phyloP scores from a whole-genome alignment of 2,329 filamentous ascomycete genomes.

The Dothistroma septosporum region DNA sequence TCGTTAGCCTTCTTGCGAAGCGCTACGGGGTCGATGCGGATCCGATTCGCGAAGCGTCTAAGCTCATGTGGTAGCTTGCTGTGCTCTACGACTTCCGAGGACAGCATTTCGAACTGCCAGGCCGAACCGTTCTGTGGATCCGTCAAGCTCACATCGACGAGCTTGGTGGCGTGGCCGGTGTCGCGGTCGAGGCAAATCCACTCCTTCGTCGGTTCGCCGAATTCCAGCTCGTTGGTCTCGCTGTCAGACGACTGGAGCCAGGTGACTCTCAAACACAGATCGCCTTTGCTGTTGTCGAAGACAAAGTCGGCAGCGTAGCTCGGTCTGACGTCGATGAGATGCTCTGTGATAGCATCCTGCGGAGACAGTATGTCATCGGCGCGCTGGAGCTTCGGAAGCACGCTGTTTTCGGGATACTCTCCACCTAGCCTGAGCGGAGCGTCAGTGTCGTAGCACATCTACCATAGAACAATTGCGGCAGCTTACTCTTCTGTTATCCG shows the following conservation, averaged over 20 bases:
- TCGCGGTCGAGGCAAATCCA: conserved; percentile 31
- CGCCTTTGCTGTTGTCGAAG: conserved; percentile 24
- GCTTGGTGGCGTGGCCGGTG: conserved; percentile 14
- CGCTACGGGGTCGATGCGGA: conserved; percentile 18
- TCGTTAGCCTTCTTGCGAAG: conserved; percentile 8
- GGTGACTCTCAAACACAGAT: conserved; percentile 25
- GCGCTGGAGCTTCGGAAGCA: conserved; percentile 20
- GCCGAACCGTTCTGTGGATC: conserved; percentile 28
- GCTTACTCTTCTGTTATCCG: conserved; percentile 34
- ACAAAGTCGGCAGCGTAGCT: conserved; percentile 30
- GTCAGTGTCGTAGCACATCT: conserved; percentile 4
- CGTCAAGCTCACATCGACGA: conserved; percentile 29
- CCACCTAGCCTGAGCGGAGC: conserved; percentile 28
- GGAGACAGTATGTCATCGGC: conserved; percentile 26
- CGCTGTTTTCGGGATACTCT: conserved; percentile 15
- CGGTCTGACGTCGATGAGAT: conserved; percentile 28
- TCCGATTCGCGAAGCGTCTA: conserved; percentile 18
- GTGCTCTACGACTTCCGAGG: conserved; percentile 19
- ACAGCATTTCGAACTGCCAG: conserved; percentile 33
- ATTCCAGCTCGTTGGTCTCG: not conserved
- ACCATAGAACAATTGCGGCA: not conserved
- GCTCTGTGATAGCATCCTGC: conserved; percentile 14
- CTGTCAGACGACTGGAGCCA: conserved; percentile 23
- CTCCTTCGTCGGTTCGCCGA: conserved; percentile 12
- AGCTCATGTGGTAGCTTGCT: conserved; percentile 16